Conservation (phyloP, 257 asterid species). For the Ilex asprella region DNA sequence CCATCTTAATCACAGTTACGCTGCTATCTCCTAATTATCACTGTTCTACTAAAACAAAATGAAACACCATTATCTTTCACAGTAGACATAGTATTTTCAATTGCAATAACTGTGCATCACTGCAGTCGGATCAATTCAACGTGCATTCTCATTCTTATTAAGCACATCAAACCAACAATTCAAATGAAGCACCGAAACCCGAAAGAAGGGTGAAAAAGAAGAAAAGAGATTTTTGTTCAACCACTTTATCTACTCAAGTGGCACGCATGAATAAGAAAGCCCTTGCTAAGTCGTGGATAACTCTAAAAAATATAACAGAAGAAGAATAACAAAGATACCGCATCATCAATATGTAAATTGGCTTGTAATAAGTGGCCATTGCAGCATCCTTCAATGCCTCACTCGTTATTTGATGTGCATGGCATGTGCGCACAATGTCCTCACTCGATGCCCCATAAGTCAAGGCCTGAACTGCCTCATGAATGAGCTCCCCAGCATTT, state of each 20-base stretch:
- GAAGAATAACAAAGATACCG: slow-evolving; percentile 10
- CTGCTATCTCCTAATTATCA: too few species aligned
- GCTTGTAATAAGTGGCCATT: slow-evolving; percentile 95
- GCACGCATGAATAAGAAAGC: slow-evolving; percentile 8
- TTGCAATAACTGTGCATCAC: too few species aligned
- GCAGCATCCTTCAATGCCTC: slow-evolving; percentile 99
- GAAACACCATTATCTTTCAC: too few species aligned
- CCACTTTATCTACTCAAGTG: slow-evolving; percentile 3
- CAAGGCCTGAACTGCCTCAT: slow-evolving; percentile 92
- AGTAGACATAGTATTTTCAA: too few species aligned
- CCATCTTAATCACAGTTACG: too few species aligned
- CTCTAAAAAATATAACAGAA: slow-evolving; percentile 12
- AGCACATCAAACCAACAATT: slow-evolving; percentile 1
- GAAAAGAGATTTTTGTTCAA: slow-evolving; percentile 1
- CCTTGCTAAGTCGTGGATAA: slow-evolving; percentile 5
- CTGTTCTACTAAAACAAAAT: too few species aligned
- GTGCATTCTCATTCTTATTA: slow-evolving; percentile 13
- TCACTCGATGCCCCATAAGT: slow-evolving; percentile 93
- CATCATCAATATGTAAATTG: slow-evolving; percentile 70
- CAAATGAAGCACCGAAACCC: slow-evolving; percentile 1
- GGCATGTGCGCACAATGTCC: slow-evolving; percentile 97
- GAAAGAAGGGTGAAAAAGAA: background rate
- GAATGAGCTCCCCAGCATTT: slow-evolving; percentile 97
- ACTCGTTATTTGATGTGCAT: slow-evolving; percentile 98
- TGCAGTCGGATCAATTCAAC: background rate